Evolutionary conservation across 768 basidiomycete species (phyloP), one percentile per base, ranked within the genome.

Genomic region (Strobilomyces confusus): DNA sequence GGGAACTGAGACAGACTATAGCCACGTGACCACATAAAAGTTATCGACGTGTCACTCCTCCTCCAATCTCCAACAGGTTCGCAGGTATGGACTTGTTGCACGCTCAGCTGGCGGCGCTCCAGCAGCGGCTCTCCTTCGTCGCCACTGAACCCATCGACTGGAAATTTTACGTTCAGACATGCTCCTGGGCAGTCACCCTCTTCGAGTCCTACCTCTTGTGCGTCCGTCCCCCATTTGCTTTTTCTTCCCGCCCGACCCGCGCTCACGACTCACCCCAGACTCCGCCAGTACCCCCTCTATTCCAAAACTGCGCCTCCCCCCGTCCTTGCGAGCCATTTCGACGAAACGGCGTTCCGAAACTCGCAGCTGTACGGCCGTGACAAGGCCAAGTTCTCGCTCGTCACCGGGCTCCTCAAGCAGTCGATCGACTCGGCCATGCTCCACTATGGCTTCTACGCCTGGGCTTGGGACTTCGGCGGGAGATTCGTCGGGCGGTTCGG

Each of bases 361-460:
- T 94, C 92, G 0, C 95, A 99, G 68, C 73, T 78, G 38, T 99
- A 99, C 72, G 92, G 93, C 19, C 82, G 80, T 47, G 90, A 93
- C 79, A 97, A 97, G 72, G 89, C 93, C 12, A 80, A 80, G 63
- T 95, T 89, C 69, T 81, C 86, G 3, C 70, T 95, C 37, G 65
- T 90, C 60, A 83, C 87, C 0, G 83, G 86, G 1, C 58, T 94
- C 48, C 87, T 82, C 69, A 86, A 85, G 63, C 90, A 93, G 65
- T 59, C 75, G 42, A 63, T 91, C 20, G 88, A 89, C 55, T 87
- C 86, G 19, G 63, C 71, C 2, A 73, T 93, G 72, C 73, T 97
- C 19, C 83, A 87, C 19, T 84, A 76, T 58, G 90, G 88, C 1
- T 80, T 89, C 54, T 92, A 91, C 66, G 82, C 91, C 2, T 89